Conservation (phyloP, 768 basidiomycete species). For the Lactarius trivialis region DNA sequence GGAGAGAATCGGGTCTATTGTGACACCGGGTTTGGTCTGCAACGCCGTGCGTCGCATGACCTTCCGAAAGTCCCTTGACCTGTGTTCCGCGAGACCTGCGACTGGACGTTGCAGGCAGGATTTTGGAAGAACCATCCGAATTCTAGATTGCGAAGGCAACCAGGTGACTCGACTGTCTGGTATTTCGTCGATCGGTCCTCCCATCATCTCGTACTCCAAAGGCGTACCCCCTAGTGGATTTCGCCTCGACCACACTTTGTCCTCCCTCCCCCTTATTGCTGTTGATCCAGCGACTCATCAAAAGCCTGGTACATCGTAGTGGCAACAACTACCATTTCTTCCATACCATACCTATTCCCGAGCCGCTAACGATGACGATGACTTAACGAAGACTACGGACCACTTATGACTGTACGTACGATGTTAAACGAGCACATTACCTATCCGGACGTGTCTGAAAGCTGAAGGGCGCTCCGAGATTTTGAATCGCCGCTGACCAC, state of each 20-base stretch:
- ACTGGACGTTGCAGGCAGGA: slow-evolving; percentile 37
- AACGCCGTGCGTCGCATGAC: slow-evolving; percentile 31
- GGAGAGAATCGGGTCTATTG: slow-evolving; percentile 26
- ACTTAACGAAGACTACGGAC: slow-evolving; percentile 24
- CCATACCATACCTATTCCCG: slow-evolving; percentile 16
- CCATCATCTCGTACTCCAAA: slow-evolving; percentile 24
- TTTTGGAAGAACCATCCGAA: slow-evolving; percentile 33
- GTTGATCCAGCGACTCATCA: slow-evolving; percentile 19
- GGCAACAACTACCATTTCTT: slow-evolving; percentile 18
- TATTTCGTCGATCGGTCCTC: slow-evolving; percentile 28
- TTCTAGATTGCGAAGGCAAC: slow-evolving; percentile 20
- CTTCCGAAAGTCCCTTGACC: slow-evolving; percentile 21
- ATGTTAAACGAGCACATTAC: slow-evolving; percentile 16
- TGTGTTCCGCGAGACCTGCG: slow-evolving; percentile 29
- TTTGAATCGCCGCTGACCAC: slow-evolving; percentile 1
- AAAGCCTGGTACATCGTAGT: slow-evolving; percentile 12
- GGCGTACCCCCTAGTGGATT: slow-evolving; percentile 22
- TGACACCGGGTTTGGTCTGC: slow-evolving; percentile 31
- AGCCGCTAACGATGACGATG: slow-evolving; percentile 15
- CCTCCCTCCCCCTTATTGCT: slow-evolving; percentile 16
- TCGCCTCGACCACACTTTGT: slow-evolving; percentile 6
- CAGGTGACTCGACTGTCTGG: slow-evolving; percentile 23
- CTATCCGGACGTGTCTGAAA: slow-evolving; percentile 3
- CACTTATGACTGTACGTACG: slow-evolving; percentile 23
- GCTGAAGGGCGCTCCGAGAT: slow-evolving; percentile 4